Conservation (phyloP, 2,329 filamentous ascomycete genomes). For the Cladosporium sp. region DNA sequence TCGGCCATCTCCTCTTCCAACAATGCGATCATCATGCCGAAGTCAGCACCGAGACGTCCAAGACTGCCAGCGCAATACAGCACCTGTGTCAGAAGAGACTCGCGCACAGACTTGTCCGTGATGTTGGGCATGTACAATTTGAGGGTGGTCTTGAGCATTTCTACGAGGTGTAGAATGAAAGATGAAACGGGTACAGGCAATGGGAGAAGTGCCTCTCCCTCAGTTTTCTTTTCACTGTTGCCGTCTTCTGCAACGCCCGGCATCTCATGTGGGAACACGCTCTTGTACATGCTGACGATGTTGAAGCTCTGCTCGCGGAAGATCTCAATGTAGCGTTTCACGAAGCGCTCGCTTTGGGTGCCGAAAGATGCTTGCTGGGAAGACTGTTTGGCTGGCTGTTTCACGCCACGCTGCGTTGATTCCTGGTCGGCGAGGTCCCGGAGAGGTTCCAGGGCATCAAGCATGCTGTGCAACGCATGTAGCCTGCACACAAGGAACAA, state of each 20-base stretch:
- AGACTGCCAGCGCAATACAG: conserved; percentile 91
- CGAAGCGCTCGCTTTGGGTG: conserved; percentile 88
- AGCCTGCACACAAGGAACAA: conserved; percentile 86
- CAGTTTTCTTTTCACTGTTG: not conserved
- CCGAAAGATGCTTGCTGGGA: conserved; percentile 57
- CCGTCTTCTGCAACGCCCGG: conserved; percentile 31
- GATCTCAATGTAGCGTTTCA: conserved; percentile 95
- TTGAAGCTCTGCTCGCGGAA: conserved; percentile 97
- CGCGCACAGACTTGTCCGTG: conserved; percentile 73
- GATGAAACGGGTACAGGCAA: conserved; percentile 77
- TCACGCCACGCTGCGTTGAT: conserved; percentile 48
- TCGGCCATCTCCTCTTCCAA: conserved; percentile 50
- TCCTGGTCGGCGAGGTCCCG: conserved; percentile 90
- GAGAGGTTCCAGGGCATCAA: conserved; percentile 81
- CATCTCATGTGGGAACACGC: conserved; percentile 71
- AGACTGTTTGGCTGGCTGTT: conserved; percentile 42
- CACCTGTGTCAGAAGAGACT: conserved; percentile 88
- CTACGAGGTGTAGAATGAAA: conserved; percentile 80
- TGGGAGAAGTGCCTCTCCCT: conserved; percentile 43
- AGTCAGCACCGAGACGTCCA: conserved; percentile 86
- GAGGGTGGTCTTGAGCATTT: conserved; percentile 76
- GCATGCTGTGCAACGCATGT: conserved; percentile 73
- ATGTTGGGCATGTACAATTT: conserved; percentile 77
- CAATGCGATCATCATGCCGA: conserved; percentile 79
- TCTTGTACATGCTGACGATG: conserved; percentile 91